Percentiles rank a stretch among this genome's conserved stretches.
These are phyloP conservation scores for Yamadazyma paraphyllophila DNA, from an alignment of 805 yeast genomes.

Conservation along the genomic window DNA sequence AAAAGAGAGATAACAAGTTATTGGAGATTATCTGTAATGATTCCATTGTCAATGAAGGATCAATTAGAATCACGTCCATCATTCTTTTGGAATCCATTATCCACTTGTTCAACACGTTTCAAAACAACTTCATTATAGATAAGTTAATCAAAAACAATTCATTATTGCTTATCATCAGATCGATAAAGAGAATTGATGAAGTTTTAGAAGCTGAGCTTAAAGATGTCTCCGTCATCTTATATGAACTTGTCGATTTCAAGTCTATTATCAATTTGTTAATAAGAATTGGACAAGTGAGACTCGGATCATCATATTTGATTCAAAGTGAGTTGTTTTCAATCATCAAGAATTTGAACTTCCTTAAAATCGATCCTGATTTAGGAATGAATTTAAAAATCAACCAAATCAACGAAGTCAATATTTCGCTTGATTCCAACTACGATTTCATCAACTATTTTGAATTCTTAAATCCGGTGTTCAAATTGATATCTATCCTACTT, in stretches of 20 bases:
- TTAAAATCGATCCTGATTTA: constrained; percentile 73
- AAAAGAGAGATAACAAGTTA: constrained; percentile 57
- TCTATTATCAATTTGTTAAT: constrained; percentile 66
- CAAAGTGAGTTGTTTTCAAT: constrained; percentile 71
- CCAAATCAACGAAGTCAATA: constrained; percentile 24
- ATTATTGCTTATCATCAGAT: constrained; percentile 60
- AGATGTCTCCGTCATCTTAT: constrained; percentile 41
- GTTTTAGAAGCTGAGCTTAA: constrained; percentile 28
- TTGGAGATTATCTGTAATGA: constrained; percentile 71
- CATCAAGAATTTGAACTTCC: constrained; percentile 53
- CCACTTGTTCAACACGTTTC: constrained; percentile 50
- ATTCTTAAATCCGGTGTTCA: constrained; percentile 70
- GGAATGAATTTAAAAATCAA: constrained; percentile 53
- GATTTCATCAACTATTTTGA: constrained; percentile 47
- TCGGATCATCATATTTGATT: constrained; percentile 74
- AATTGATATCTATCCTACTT: constrained; percentile 62
- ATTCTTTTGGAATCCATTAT: constrained; percentile 69
- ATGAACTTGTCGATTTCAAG: constrained; percentile 76
- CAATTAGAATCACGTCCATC: constrained; percentile 71
- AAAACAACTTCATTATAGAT: constrained; percentile 58
- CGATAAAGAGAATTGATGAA: constrained; percentile 69
- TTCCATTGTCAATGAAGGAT: constrained; percentile 75
- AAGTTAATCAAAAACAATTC: constrained; percentile 64
- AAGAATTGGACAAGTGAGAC: constrained; percentile 70
- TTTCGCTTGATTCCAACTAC: constrained; percentile 54